These are phyloP conservation scores for Geranium incanum DNA, from an alignment of 441 rosid species.

Conservation along the genomic window DNA sequence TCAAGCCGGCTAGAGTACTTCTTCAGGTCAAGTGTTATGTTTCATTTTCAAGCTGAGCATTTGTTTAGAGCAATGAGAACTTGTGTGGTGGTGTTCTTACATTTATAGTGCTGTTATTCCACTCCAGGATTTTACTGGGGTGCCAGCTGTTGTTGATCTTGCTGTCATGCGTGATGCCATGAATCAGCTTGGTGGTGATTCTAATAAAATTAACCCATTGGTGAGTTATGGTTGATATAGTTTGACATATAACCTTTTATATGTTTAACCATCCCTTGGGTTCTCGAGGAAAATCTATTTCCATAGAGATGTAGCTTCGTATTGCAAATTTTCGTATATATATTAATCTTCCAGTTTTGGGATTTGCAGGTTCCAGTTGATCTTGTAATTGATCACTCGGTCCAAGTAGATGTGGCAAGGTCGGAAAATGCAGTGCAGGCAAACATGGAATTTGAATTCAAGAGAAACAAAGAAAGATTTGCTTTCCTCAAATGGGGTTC, in stretches of 20 bases:
- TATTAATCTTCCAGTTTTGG: not conserved
- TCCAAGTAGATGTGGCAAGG: conserved; percentile 67
- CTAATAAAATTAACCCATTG: conserved; percentile 50
- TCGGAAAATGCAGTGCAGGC: conserved; percentile 67
- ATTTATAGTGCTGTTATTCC: conserved; percentile 1
- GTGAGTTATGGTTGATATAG: conserved; percentile 24
- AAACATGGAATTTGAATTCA: conserved; percentile 63
- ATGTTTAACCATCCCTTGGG: not conserved
- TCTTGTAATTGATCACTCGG: conserved; percentile 73
- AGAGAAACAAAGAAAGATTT: conserved; percentile 58
- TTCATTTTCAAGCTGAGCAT: not conserved
- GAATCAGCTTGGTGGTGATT: conserved; percentile 55
- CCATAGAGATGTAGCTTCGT: conserved; percentile 10
- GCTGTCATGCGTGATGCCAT: conserved; percentile 72
- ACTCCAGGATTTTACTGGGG: conserved; percentile 60
- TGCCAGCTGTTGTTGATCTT: conserved; percentile 69
- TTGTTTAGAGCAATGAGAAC: not conserved
- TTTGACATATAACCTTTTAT: not conserved
- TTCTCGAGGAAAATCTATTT: conserved; percentile 1
- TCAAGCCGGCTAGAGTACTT: conserved; percentile 61
- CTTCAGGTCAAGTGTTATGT: conserved; percentile 38
- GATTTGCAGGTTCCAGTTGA: conserved; percentile 59
- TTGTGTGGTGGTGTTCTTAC: conserved; percentile 1
- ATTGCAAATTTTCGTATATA: not conserved
- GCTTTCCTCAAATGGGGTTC: conserved; percentile 73